Conservation (phyloP, 306 rosid genomes). For the Senna siamea region DNA sequence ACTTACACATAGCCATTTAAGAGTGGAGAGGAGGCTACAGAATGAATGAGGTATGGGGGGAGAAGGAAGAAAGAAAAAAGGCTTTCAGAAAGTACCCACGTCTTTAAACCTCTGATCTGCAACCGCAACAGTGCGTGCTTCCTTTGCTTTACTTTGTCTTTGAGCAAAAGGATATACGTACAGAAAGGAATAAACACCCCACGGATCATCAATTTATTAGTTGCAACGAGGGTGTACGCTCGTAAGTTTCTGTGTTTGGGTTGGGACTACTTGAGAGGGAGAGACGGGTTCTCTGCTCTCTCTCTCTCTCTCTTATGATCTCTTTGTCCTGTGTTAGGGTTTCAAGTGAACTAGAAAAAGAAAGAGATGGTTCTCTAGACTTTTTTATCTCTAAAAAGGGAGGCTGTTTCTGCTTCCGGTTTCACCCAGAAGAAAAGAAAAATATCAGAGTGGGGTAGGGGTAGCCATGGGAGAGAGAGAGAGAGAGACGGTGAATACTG, state of each 20-base stretch:
- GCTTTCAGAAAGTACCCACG: conserved; percentile 44
- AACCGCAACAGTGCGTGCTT: conserved; percentile 36
- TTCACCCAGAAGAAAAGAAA: conserved; percentile 41
- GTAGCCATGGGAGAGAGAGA: conserved; percentile 1
- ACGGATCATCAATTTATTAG: conserved; percentile 48
- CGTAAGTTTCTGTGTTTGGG: conserved; percentile 11
- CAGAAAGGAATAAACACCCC: conserved; percentile 46
- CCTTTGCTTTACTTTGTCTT: too few relatives aligned
- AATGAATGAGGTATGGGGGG: conserved; percentile 48
- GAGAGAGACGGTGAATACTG: conserved; percentile 19
- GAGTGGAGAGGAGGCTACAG: too few relatives aligned
- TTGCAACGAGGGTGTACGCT: too few relatives aligned
- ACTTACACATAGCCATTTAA: conserved; percentile 41
- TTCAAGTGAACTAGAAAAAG: conserved; percentile 18
- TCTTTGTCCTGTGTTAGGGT: conserved; percentile 61
- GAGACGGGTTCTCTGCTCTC: too few relatives aligned
- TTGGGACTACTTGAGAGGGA: too few relatives aligned
- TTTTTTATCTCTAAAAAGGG: conserved; percentile 43
- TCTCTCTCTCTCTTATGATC: neutral
- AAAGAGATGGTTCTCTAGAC: conserved; percentile 39
- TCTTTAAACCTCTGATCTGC: conserved; percentile 50
- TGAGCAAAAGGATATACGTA: too few relatives aligned
- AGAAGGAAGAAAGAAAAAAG: conserved; percentile 18
- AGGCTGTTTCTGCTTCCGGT: conserved; percentile 50
- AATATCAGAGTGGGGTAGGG: conserved; percentile 52